Evolutionary conservation across 2,329 filamentous ascomycete genomes (phyloP).

Genomic region (Myrmaecium sp.): DNA sequence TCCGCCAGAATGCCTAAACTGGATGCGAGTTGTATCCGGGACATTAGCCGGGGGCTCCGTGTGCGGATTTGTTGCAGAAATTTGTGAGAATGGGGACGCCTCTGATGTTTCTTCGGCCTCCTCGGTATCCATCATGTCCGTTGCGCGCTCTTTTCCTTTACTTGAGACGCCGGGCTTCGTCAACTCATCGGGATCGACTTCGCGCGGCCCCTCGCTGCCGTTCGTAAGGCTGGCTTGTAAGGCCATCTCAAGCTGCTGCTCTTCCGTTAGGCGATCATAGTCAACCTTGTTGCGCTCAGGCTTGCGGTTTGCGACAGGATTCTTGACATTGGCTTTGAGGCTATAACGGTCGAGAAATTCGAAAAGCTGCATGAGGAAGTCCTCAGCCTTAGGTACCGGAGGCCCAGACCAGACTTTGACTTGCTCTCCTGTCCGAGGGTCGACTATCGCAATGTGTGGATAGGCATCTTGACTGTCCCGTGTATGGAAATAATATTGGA

Average conservation of each 20-base stretch:
- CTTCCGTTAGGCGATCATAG: conserved; percentile 81
- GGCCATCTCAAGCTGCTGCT: conserved; percentile 92
- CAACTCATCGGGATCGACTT: conserved; percentile 72
- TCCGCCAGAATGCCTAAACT: conserved; percentile 74
- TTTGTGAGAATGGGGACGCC: conserved; percentile 47
- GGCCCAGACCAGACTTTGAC: conserved; percentile 89
- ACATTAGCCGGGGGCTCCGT: conserved; percentile 58
- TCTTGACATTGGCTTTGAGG: conserved; percentile 72
- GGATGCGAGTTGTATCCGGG: conserved; percentile 66
- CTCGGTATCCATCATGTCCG: conserved; percentile 12
- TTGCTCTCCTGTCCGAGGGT: conserved; percentile 89
- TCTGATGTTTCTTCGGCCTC: conserved; percentile 14
- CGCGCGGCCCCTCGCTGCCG: conserved; percentile 32
- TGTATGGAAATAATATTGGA: conserved; percentile 75
- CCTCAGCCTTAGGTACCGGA: conserved; percentile 55
- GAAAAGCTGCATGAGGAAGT: conserved; percentile 81
- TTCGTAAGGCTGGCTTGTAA: conserved; percentile 69
- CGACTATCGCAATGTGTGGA: conserved; percentile 88
- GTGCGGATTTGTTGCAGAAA: conserved; percentile 58
- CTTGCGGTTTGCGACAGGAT: conserved; percentile 71
- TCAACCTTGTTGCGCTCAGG: conserved; percentile 55
- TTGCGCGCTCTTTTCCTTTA: conserved; percentile 38
- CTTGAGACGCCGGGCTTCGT: conserved; percentile 42
- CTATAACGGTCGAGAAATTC: conserved; percentile 98
- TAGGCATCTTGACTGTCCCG: conserved; percentile 79